Evolutionary conservation across 208 protist species (phyloP), one percentile per base, ranked within the genome.

Genomic region (Sergeia podlipaevii): DNA sequence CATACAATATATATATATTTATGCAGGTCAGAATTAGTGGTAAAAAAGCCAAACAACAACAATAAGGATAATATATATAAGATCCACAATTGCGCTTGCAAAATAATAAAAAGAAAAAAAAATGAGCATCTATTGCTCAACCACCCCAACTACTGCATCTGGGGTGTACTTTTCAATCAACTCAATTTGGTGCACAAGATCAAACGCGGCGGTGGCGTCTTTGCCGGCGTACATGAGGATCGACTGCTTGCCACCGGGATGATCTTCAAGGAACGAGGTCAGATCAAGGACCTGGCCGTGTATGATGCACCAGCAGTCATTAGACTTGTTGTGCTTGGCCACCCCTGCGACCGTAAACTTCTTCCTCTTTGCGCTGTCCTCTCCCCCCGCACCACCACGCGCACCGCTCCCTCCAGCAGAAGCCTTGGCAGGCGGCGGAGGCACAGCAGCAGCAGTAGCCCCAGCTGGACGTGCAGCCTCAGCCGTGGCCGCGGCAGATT

Each of bases 151-250:
- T 23, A 92, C 48, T 21, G 71, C 37, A 30, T 75, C 58, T 26
- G 77, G 73, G 5, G 77, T 76, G 53, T 82, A 82, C 63, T 82
- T 83, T 20, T 84, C 71, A 56, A 88, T 87, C 15, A 77, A 38
- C 29, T 75, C 63, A 10, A 48, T 21, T 27, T 68, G 49, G 30
- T 83, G 78, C 5, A 81, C 60, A 20, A 74, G 20, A 44, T 85
- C 65, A 52, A 82, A 85, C 52, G 70, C 62, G 56, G 80, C 78
- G 15, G 81, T 86, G 32, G 73, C 51, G 58, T 90, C 74, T 48
- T 68, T 79, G 46, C 79, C 79, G 23, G 76, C 75, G 55, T 84
- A 77, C 30, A 74, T 62, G 24, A 76, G 13, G 30, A 93, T 73
- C 21, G 66, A 56, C 43, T 79, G 57, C 52, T 70, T 70, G 28